Base-by-base conservation (phyloP, 2,329 filamentous ascomycete species). In the Pseudocercospora vitis region DNA sequence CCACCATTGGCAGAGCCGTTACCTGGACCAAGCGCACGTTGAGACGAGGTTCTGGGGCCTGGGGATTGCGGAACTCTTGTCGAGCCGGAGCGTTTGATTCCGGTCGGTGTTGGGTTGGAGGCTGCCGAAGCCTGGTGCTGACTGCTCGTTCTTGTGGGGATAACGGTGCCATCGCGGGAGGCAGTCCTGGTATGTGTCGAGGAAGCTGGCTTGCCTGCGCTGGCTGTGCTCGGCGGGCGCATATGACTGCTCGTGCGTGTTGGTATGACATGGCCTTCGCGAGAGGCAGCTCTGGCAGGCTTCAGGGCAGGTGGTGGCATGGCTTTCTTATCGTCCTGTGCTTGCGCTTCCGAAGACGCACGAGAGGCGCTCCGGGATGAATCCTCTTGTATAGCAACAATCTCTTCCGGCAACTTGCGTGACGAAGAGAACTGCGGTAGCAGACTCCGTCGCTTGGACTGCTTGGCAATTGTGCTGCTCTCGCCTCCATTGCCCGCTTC, bases 381-480 rank as follows among this genome's bases (percentile, higher is more conserved):
- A 33, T 65, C 63, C 37, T 65, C 64, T 48, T 46, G 50, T 32
- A 62, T 62, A 12, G 45, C 51, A 26, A 47, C 48, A n/a, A 48
- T 32, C 31, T 59, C 57, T 35, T 57, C 53, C 4, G 64, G 62
- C 18, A 44, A 31, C 37, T 61, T 64, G 35, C 63, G 56, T 21
- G 49, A 37, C 26, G 49, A 45, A 19, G 60, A 57, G 49, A 65
- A 66, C 37, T 63, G 61, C 35, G 67, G 67, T 16, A 70, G 59
- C 42, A 69, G 53, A 50, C 66, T 70, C 26, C 65, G 53, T 31
- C 67, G 57, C 52, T 69, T 67, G n/a, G 56, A 53, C 51, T 61
- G 56, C 39, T 61, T 65, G 1, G 62, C 53, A 21, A 52, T 54
- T n/a, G 53, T 24, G n/a, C 32, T 49, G 48, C 51, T 48, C 12